Evolutionary conservation across 2,329 filamentous ascomycete species (phyloP).

Genomic region (Diaporthe destruens): DNA sequence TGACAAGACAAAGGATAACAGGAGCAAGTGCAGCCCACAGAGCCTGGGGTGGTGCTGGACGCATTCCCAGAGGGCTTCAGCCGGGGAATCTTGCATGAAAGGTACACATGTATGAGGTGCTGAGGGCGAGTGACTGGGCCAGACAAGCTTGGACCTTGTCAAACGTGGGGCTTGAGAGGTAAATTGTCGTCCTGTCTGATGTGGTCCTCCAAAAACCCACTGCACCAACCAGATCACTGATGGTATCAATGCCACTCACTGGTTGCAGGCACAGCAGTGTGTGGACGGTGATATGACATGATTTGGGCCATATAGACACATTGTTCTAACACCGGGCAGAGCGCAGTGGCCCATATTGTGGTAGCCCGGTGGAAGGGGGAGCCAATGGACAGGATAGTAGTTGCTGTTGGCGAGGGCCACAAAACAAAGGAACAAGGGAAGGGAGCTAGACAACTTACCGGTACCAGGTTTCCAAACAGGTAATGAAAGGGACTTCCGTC

Average conservation of each 20-base stretch:
- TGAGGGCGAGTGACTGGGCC: not conserved
- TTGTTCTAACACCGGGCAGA: not conserved
- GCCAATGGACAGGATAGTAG: not conserved
- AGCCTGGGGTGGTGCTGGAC: not conserved
- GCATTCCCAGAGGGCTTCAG: not conserved
- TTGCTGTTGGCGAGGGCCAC: not conserved
- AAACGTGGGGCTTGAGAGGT: not conserved
- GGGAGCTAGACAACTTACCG: slow-evolving; percentile 12
- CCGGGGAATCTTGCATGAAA: not conserved
- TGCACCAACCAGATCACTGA: not conserved
- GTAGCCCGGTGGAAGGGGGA: not conserved
- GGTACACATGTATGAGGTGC: not conserved
- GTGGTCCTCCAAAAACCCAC: not conserved
- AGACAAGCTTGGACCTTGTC: slow-evolving; percentile 10
- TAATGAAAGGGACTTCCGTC: not conserved
- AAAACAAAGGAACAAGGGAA: not conserved
- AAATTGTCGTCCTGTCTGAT: slow-evolving; percentile 39
- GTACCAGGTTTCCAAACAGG: slow-evolving; percentile 6
- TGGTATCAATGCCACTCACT: slow-evolving; percentile 27
- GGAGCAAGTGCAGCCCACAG: not conserved
- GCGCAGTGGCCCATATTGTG: not conserved
- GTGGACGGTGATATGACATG: not conserved
- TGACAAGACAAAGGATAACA: not conserved
- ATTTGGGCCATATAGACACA: not conserved
- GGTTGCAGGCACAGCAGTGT: not conserved